Base-by-base conservation (phyloP, 331 rosid genomes). In the Malus hybrid region DNA sequence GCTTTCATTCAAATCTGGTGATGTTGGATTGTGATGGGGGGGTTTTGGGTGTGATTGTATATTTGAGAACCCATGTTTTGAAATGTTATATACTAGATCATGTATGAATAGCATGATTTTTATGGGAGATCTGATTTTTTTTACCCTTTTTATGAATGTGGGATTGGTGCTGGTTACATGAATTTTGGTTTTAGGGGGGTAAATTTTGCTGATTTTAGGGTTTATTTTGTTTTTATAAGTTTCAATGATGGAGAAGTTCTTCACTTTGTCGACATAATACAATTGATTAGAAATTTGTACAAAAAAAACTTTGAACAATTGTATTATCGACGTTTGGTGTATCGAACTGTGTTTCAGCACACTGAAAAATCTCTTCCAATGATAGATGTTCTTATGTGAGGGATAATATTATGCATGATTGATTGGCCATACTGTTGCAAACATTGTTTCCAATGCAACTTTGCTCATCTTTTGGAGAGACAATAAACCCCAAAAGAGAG, bases 41-140 rank as follows among this genome's bases (percentile, higher is more conserved):
- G 29, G 34, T 76, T 55, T 71, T 10, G 6, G 58, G 71, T 60
- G n/a, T 44, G 60, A 71, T 42, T 82, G 77, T 82, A 70, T 12
- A 33, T 69, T 60, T 69, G 42, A 78, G 66, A 42, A 82, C 69
- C 62, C 56, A 60, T 71, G 20, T 56, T 46, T 53, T 64, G 71
- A 57, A 44, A 70, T 64, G 52, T 18, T 7, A 70, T 7, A 70
- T 57, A 69, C 70, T 20, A 24, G 48, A 42, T 42, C 14, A 64
- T 70, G 65, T 63, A 75, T 48, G 66, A 20, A 70, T 65, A 22
- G 42, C 68, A 58, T 75, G 32, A 28, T 6, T 34, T 70, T 63
- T 46, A 52, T 56, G 11, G 11, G 36, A 73, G 85, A 74, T 78
- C 71, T 70, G 46, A 42, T 24, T 22, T 18, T 62, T 11, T 57